Evolutionary conservation across 1,284 basidiomycete genomes (phyloP).

Genomic region (Ganoderma lingzhi): DNA sequence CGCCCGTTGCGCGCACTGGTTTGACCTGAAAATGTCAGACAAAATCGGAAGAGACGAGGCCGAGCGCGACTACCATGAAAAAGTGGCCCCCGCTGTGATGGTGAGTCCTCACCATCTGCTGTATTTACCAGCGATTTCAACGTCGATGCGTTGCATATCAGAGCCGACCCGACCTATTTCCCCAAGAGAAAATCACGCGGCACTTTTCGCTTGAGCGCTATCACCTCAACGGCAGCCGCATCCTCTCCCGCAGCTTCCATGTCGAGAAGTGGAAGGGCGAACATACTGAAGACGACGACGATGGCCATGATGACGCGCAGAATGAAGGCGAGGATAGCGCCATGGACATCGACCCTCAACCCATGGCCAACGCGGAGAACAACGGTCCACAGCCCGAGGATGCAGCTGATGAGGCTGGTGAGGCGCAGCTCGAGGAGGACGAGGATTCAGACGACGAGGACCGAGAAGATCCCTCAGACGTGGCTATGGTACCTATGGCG

Average conservation of each 20-base stretch:
- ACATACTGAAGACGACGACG: constrained; percentile 48
- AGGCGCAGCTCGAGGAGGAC: constrained; percentile 23
- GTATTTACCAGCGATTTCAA: background rate
- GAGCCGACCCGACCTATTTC: constrained; percentile 80
- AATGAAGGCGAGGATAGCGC: constrained; percentile 47
- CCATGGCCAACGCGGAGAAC: constrained; percentile 46
- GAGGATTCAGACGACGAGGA: constrained; percentile 66
- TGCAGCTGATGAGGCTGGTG: constrained; percentile 41
- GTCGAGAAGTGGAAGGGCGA: constrained; percentile 66
- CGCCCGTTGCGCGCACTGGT: constrained; percentile 13
- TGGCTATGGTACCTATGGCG: constrained; percentile 97
- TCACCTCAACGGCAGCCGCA: constrained; percentile 93
- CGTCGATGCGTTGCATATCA: constrained; percentile 38
- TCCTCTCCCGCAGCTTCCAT: constrained; percentile 91
- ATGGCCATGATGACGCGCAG: constrained; percentile 55
- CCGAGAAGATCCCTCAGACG: constrained; percentile 70
- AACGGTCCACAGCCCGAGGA: constrained; percentile 31
- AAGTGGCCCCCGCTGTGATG: constrained; percentile 70
- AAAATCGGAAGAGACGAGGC: constrained; percentile 91
- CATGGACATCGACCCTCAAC: constrained; percentile 53
- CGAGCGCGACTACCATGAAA: constrained; percentile 76
- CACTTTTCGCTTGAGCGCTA: constrained; percentile 82
- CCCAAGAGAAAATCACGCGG: constrained; percentile 49
- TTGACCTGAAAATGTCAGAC: constrained; percentile 51
- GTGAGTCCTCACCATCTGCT: constrained; percentile 48